Percentiles rank a stretch among this genome's conserved stretches.
Evolutionary conservation across 2,329 filamentous ascomycete genomes (phyloP).

Genomic region (Curvularia sp.): DNA sequence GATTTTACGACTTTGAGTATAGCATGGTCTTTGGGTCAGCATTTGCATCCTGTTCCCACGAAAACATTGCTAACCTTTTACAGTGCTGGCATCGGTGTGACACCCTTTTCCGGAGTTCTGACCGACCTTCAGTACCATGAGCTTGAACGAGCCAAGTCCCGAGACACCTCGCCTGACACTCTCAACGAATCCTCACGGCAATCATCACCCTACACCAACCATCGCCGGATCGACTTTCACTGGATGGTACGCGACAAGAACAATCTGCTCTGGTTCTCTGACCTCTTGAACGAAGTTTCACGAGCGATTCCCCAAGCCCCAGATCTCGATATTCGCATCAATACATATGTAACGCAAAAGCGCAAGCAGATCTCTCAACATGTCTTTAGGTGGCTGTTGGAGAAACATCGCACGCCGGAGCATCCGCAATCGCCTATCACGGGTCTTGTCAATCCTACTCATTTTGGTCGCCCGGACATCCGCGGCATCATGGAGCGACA

Average conservation of each 20-base stretch:
- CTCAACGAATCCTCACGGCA: constrained; percentile 16
- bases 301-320: constrained; percentile 46
- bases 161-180: constrained; percentile 19
- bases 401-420: constrained; percentile 61
- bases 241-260: constrained; percentile 67
- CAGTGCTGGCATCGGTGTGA: constrained; percentile 64
- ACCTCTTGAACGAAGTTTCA: constrained; percentile 59
- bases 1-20: constrained; percentile 65
- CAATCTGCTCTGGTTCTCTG: constrained; percentile 64
- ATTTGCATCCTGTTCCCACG: background rate
- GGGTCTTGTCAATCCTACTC: constrained; percentile 60
- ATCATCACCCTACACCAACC: constrained; percentile 43
- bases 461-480: constrained; percentile 64
- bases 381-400: constrained; percentile 64
- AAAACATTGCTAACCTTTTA: background rate
- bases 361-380: constrained; percentile 61
- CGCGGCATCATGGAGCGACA: constrained; percentile 61
- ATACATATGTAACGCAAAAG: constrained; percentile 64
- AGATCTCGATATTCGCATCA: constrained; percentile 61
- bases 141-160: constrained; percentile 42
- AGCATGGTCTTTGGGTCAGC: constrained; percentile 59
- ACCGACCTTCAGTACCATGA: constrained; percentile 60
- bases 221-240: constrained; percentile 65
- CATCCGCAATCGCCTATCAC: constrained; percentile 62
- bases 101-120: constrained; percentile 64